phyloP scores from a whole-genome alignment of 441 rosid species.

The Gossypium lobatum region DNA sequence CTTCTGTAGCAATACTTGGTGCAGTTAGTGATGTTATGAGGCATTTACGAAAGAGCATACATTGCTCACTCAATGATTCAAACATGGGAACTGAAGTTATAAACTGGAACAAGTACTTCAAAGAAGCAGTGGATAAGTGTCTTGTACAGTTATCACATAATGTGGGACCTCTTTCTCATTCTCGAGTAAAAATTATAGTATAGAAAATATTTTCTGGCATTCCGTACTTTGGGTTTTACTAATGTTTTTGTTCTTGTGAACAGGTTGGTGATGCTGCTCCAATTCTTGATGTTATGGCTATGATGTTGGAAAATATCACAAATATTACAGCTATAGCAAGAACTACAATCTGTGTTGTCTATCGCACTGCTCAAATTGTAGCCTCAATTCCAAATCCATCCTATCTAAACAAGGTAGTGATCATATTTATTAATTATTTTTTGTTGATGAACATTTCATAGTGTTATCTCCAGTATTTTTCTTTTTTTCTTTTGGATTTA shows the following conservation, averaged over 20 bases:
- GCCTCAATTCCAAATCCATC: conserved; percentile 76
- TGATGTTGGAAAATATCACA: conserved; percentile 85
- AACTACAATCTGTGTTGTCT: conserved; percentile 71
- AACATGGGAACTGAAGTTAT: conserved; percentile 54
- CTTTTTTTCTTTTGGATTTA: not conserved
- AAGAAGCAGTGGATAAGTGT: conserved; percentile 76
- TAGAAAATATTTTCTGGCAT: not conserved
- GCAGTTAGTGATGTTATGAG: conserved; percentile 50
- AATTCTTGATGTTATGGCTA: conserved; percentile 83
- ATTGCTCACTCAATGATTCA: conserved; percentile 66
- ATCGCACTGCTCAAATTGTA: conserved; percentile 84
- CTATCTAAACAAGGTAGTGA: conserved; percentile 74
- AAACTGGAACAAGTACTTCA: conserved; percentile 50
- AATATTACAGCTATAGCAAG: conserved; percentile 62
- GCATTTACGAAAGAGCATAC: conserved; percentile 78
- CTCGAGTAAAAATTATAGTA: conserved; percentile 7
- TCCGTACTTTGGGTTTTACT: conserved; percentile 9
- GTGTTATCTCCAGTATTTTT: not conserved
- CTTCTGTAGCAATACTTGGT: conserved; percentile 71
- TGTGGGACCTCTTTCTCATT: conserved; percentile 33
- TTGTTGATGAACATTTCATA: conserved; percentile 3
- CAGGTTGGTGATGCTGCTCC: conserved; percentile 98
- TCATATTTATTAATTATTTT: conserved; percentile 9
- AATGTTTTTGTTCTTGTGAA: not conserved
- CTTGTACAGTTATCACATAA: conserved; percentile 65